phyloP scores from a whole-genome alignment of 805 yeast species.

The Candida berthetii region DNA sequence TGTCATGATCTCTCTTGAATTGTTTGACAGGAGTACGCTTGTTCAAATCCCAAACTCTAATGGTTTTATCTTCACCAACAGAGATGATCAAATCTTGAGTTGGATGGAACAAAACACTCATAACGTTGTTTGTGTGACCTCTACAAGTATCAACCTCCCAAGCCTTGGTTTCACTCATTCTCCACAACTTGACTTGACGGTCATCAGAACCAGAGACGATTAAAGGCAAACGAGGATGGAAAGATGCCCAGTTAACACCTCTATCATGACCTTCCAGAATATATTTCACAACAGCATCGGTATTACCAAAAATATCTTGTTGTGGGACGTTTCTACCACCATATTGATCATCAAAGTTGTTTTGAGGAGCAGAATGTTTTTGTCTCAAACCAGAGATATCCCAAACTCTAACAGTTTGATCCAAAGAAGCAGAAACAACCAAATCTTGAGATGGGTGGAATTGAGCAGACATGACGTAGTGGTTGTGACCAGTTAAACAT shows the following conservation, averaged over 20 bases:
- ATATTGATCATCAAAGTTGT: conserved; percentile 34
- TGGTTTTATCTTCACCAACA: conserved; percentile 92
- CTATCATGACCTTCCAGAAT: conserved; percentile 97
- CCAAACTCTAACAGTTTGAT: conserved; percentile 99
- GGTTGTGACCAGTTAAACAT: conserved; percentile 95
- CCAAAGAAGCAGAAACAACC: conserved; percentile 92
- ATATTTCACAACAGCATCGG: conserved; percentile 91
- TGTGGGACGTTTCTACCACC: conserved; percentile 60
- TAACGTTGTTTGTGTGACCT: conserved; percentile 93
- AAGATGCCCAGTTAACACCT: conserved; percentile 98
- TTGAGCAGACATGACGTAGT: conserved; percentile 96
- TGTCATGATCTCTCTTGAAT: conserved; percentile 87
- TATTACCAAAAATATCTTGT: conserved; percentile 91
- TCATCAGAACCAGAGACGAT: conserved; percentile 97
- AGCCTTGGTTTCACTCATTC: conserved; percentile 95
- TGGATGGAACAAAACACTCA: conserved; percentile 88
- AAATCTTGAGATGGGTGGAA: conserved; percentile 95
- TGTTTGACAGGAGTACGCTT: conserved; percentile 90
- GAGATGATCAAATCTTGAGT: conserved; percentile 87
- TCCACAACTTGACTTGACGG: conserved; percentile 91
- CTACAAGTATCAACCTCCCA: conserved; percentile 99
- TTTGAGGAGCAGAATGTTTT: conserved; percentile 84
- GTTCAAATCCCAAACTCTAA: conserved; percentile 95
- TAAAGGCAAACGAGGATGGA: conserved; percentile 94
- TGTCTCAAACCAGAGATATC: conserved; percentile 93